Evolutionary conservation across 2,329 filamentous ascomycete species (phyloP), one percentile per base, ranked within the genome.

Genomic region (Shiraia sp.): DNA sequence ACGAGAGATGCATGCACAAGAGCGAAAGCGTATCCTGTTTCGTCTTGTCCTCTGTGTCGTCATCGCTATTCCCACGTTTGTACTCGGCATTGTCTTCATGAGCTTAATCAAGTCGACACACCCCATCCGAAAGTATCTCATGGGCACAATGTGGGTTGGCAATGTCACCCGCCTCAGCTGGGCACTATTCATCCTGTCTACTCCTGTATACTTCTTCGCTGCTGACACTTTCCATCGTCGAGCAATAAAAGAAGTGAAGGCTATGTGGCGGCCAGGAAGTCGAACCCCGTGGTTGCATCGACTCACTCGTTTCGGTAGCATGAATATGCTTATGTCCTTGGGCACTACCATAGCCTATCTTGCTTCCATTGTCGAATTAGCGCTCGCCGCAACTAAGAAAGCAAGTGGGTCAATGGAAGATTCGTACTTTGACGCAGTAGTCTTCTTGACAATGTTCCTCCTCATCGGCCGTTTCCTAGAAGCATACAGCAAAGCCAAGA

Each of bases 271-370:
- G 15, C 82, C 75, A 2, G 81, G 83, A 19, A 95, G 89, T 63
- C 81, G 79, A 26, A 85, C 85, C 1, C 87, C 89, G 0, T 65
- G 95, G 3, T 57, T 88, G 12, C 80, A 86, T 54, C 79, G 91
- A 10, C 91, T 96, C 61, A 90, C 90, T 66, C 84, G 87, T n/a
- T 96, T 96, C 60, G 91, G 91, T 7, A 96, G 90, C 73, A 96
- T 96, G 91, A 95, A 95, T 63, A 86, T 95, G 74, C 79, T 96
- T 45, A 91, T 96, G 70, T 93, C 87, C 6, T 78, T 95, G 2
- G 91, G 90, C 5, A 95, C 91, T 0, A 86, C 83, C 2, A 89
- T 96, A 46, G 91, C 91, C 1, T 96, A 95, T 65, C 75, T 95
- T 48, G 85, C 89, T 0, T 95, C 90, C 0, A 73, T 95, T 16